A percentile compares a stretch with the other conserved stretches of the same genome.
phyloP scores from a whole-genome alignment of 139 green algal genomes.

The Coelastrella sp. region DNA sequence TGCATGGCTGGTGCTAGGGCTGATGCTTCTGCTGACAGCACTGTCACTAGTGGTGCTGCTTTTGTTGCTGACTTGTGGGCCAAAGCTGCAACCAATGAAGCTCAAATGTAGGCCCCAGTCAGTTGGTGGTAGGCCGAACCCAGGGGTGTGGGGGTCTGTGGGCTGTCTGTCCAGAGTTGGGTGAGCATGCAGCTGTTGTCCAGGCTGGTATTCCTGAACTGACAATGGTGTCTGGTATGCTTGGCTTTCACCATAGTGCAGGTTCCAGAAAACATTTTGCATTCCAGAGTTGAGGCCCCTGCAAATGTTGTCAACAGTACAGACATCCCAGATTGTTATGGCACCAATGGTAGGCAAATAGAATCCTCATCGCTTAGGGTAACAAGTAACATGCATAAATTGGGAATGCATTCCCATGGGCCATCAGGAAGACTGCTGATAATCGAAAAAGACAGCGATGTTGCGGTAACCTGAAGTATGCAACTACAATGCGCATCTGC shows the following conservation, averaged over 20 bases:
- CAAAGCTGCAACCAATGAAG: background rate
- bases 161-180: too few relatives aligned
- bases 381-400: too few relatives aligned
- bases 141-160: too few relatives aligned
- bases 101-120: background rate
- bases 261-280: background rate
- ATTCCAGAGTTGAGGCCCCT: background rate
- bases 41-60: background rate
- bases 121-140: background rate
- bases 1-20: background rate
- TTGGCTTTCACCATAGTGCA: background rate
- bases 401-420: too few relatives aligned
- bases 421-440: too few relatives aligned
- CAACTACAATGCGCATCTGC: too few relatives aligned
- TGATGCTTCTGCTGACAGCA: background rate
- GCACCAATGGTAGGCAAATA: too few relatives aligned
- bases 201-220: background rate
- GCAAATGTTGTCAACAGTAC: background rate
- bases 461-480: too few relatives aligned
- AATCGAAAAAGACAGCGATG: too few relatives aligned
- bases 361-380: too few relatives aligned
- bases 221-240: background rate
- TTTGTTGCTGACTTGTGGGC: background rate
- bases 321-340: too few relatives aligned
- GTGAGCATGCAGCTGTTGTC: background rate